A percentile compares a stretch with the other conserved stretches of the same genome.
Conservation (phyloP, 2,329 filamentous ascomycete genomes). For the Trichoderma simmonsii region DNA sequence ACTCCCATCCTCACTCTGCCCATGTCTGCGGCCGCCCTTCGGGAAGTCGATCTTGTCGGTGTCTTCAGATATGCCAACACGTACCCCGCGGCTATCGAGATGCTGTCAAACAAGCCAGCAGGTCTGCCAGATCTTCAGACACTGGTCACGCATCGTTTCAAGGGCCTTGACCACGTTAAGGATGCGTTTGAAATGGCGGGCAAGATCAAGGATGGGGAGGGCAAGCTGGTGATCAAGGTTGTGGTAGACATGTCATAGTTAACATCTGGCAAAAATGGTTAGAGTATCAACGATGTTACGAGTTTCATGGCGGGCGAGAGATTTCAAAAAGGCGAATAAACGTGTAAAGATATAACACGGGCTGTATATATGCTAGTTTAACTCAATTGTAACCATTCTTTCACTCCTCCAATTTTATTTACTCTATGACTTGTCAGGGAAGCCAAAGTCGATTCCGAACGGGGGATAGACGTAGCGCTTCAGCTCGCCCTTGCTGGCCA, state of each 20-base stretch:
- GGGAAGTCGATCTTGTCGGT: conserved; percentile 69
- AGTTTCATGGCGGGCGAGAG: not conserved
- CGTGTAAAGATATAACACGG: not conserved
- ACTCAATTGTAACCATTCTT: not conserved
- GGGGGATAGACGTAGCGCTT: conserved; percentile 66
- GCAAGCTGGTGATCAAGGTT: conserved; percentile 72
- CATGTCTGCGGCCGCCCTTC: conserved; percentile 63
- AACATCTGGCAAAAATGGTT: not conserved
- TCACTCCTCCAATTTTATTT: not conserved
- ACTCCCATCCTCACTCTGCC: conserved; percentile 67
- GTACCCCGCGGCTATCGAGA: conserved; percentile 56
- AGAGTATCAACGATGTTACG: conserved; percentile 14
- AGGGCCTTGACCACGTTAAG: conserved; percentile 59
- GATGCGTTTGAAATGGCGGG: conserved; percentile 71
- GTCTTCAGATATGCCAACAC: conserved; percentile 75
- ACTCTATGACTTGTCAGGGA: conserved; percentile 59
- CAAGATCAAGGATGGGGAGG: conserved; percentile 65
- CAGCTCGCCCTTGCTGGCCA: conserved; percentile 50
- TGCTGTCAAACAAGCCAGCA: conserved; percentile 47
- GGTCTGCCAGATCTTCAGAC: conserved; percentile 62
- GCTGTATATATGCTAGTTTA: not conserved
- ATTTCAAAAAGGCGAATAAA: not conserved
- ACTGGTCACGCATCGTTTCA: conserved; percentile 68
- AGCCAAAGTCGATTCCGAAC: conserved; percentile 67
- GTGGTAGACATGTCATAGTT: conserved; percentile 49